Conservation (phyloP, 2,329 filamentous ascomycete species). For the Lecanicillium sp. region DNA sequence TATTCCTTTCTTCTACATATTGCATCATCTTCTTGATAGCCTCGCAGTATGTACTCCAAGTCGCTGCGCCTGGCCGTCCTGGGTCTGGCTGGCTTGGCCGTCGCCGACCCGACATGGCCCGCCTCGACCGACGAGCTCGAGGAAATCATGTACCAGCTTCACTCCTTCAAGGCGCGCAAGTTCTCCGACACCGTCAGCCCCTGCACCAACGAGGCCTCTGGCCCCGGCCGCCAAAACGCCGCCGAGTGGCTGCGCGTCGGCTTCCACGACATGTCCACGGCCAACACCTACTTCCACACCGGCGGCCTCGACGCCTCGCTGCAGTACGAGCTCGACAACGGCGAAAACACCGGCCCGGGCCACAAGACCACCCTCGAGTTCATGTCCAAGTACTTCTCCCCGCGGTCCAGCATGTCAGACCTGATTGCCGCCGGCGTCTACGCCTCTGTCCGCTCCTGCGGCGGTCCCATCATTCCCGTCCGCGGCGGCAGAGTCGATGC, state of each 20-base stretch:
- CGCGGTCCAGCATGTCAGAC: conserved; percentile 47
- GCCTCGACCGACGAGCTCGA: conserved; percentile 54
- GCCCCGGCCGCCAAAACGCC: conserved; percentile 50
- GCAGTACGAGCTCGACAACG: conserved; percentile 49
- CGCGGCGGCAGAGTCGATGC: conserved; percentile 51
- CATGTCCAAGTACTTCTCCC: conserved; percentile 48
- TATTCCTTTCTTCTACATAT: background rate
- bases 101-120: conserved; percentile 55
- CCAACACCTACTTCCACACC: conserved; percentile 38
- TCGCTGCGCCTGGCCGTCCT: conserved; percentile 29
- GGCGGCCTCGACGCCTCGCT: conserved; percentile 56
- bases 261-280: conserved; percentile 57
- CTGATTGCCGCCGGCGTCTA: conserved; percentile 54
- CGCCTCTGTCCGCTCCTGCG: conserved; percentile 52
- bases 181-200: conserved; percentile 53
- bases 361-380: conserved; percentile 48
- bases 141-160: conserved; percentile 56
- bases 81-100: conserved; percentile 27
- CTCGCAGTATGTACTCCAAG: conserved; percentile 18
- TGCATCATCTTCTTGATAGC: background rate
- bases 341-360: conserved; percentile 52
- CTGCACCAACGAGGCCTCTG: conserved; percentile 47
- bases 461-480: conserved; percentile 49
- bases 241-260: conserved; percentile 57
- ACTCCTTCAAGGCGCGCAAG: conserved; percentile 46